Evolutionary conservation across 1,284 basidiomycete species (phyloP), one percentile per base, ranked within the genome.

Genomic region (Apiotrichum montevideense): DNA sequence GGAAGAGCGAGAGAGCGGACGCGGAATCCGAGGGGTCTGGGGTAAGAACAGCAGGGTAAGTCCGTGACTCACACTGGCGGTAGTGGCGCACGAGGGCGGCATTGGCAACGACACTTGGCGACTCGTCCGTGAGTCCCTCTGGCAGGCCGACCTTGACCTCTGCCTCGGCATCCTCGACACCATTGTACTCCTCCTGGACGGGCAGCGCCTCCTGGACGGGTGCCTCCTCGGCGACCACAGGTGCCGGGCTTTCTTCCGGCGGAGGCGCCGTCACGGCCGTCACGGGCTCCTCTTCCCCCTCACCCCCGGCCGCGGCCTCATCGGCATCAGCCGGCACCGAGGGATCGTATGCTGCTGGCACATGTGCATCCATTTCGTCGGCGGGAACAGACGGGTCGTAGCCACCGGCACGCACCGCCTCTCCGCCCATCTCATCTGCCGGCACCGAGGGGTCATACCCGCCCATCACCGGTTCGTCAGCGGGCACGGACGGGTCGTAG

Each of bases 1-100:
- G 73, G 65, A 80, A 77, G 14, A 79, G 69, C n/a, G 76, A 72
- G 9, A 78, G 64, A 0, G 68, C 5, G 6, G 66, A 46, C 15
- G 62, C 41, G 3, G 66, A 35, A 15, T 71, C 63, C 4, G 54
- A 56, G 0, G 68, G 67, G 43, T 75, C 73, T 75, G 52, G 8
- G 1, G 52, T 56, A 43, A 65, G 55, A 41, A 46, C 4, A 8
- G 33, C 1, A 4, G 4, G 3, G 5, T 8, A n/a, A 13, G 3
- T 10, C 1, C 21, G 39, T 11, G 13, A 40, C 68, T 56, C 56
- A 71, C 71, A 65, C 39, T 58, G 41, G 10, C 58, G 58, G 64
- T 65, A 73, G 9, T 57, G 53, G 49, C 52, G 55, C 29, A 72
- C 59, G 32, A 69, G 59, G 10, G 66, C 64, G 2, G 56, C 55